Evolutionary conservation across 768 basidiomycete genomes (phyloP), one percentile per base, ranked within the genome.

Genomic region (Gloeostereum incarnatum): DNA sequence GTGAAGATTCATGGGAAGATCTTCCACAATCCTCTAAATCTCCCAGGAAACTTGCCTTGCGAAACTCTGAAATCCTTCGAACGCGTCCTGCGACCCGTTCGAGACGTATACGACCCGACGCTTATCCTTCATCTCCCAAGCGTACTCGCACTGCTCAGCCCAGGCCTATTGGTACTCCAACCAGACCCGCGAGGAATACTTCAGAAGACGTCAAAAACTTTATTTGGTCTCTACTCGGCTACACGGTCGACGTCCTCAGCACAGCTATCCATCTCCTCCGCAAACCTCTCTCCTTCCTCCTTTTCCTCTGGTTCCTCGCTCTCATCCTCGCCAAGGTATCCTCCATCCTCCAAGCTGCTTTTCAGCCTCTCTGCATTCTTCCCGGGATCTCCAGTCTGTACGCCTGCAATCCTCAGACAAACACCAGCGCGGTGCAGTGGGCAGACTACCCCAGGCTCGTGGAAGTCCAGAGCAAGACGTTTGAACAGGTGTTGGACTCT

Each of bases 361-460:
- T 81, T 39, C 50, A 65, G 2, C 82, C 84, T 0, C 34, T 84
- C 1, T 87, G 84, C 55, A 56, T 65, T 33, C 27, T 86, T 10
- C 84, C 85, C 2, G 65, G 71, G 11, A 52, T 85, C 22, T 75
- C 73, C 6, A 63, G 56, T 30, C 63, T 61, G 13, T 29, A 49
- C 3, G 42, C 79, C 30, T 84, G 80, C 8, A 43, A 35, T 21
- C 19, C 38, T n/a, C 31, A 48, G 22, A 21, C 43, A 39, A 35
- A 39, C 47, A 14, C 63, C 4, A 11, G 11, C 19, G n/a, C 69
- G 1, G n/a, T n/a, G n/a, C 49, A 56, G 38, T 69, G 68, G 65
- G 73, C 78, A 0, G 74, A 85, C 53, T 87, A 76, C 53, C 73
- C 77, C 1, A 59, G 58, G 30, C 65, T 88, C 11, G 59, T 77